Evolutionary conservation across 2,329 filamentous ascomycete genomes (phyloP), one percentile per base, ranked within the genome.

Genomic region (Neonectria neomacrospora): DNA sequence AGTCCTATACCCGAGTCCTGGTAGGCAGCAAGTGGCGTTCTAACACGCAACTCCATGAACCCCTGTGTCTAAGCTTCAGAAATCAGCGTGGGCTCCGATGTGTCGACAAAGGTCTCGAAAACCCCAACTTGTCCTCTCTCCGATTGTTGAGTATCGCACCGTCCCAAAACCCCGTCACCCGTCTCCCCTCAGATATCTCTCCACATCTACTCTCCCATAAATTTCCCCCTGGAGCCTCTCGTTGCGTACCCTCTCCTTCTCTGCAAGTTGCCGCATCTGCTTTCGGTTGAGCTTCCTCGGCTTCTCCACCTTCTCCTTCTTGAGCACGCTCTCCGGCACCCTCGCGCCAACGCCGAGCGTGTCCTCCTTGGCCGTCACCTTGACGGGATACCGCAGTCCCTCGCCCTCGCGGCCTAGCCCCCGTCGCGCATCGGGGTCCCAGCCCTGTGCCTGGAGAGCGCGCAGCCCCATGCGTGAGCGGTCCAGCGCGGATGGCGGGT

Each of bases 311-410:
- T 77, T 79, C 66, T 76, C 77, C 68, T 80, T 81, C 62, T 78
- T 77, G 72, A 47, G 79, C 5, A 65, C 64, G 22, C 80, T 73
- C 63, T 80, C 80, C 10, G 82, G 79, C 9, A 82, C 71, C 28
- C 75, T 67, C 4, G 85, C 82, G 0, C 94, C 93, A 26, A 97
- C 77, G 0, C 94, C 95, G 8, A 91, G 80, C 3, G 86, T 93
- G 74, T 95, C 88, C 45, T 89, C 85, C 78, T 97, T 97, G 58
- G 85, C 81, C 62, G 83, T 85, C 1, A 87, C 81, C 74, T 93
- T 93, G 66, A 97, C 83, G 1, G 94, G 94, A 67, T 89, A 90
- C 42, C 90, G 83, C 64, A 93, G 90, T 3, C 94, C 94, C 68
- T 91, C 87, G 1, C 91, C 89, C 2, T 81, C 79, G 10, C 85